These are phyloP conservation scores for Kodamaea lidongshanica DNA, from an alignment of 805 yeast genomes.

Conservation along the genomic window DNA sequence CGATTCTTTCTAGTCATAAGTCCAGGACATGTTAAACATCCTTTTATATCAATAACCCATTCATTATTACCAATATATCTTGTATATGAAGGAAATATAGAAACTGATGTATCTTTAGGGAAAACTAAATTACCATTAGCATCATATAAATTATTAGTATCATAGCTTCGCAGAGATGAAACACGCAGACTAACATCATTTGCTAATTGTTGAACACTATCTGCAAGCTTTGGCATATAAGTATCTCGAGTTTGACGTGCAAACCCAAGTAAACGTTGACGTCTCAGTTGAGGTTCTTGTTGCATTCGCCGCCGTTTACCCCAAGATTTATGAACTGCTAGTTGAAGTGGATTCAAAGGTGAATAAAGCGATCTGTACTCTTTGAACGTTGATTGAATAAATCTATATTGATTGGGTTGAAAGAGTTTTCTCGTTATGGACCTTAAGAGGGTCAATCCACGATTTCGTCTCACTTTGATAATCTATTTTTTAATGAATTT, in stretches of 20 bases:
- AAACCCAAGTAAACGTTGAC: conserved; percentile 45
- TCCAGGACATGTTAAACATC: conserved; percentile 70
- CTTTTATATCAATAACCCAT: conserved; percentile 62
- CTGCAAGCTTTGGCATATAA: conserved; percentile 48
- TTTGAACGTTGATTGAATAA: conserved; percentile 25
- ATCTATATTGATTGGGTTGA: too few relatives aligned
- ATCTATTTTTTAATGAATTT: too few relatives aligned
- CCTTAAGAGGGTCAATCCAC: too few relatives aligned
- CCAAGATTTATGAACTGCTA: conserved; percentile 9
- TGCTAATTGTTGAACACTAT: conserved; percentile 44
- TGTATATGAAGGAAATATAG: conserved; percentile 40
- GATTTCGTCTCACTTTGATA: too few relatives aligned
- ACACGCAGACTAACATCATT: conserved; percentile 32
- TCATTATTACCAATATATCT: conserved; percentile 61
- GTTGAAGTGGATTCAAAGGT: conserved; percentile 11
- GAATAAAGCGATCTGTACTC: conserved; percentile 26
- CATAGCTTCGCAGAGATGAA: conserved; percentile 16
- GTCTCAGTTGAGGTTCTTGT: conserved; percentile 13
- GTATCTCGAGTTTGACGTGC: conserved; percentile 52
- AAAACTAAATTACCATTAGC: conserved; percentile 26
- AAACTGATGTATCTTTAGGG: conserved; percentile 56
- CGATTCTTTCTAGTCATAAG: conserved; percentile 64
- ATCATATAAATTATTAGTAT: conserved; percentile 17
- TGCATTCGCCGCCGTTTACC: conserved; percentile 7
- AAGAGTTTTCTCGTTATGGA: too few relatives aligned